Evolutionary conservation across 768 basidiomycete species (phyloP), one percentile per base, ranked within the genome.

Genomic region (Coprinopsis cinerea): DNA sequence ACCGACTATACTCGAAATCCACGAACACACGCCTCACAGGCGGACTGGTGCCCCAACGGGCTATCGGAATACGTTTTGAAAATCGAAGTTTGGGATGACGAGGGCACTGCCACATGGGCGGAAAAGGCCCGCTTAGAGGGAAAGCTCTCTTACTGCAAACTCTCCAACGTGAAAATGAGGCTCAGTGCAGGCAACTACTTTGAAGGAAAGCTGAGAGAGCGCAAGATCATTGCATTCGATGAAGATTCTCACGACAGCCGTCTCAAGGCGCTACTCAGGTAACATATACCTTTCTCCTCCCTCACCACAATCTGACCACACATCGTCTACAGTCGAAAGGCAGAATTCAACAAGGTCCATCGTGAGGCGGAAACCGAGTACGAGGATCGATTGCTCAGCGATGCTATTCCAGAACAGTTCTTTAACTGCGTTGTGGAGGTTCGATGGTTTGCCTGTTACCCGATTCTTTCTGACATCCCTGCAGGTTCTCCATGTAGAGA

Each of bases 381-480:
- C 39, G 67, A 62, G 17, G 15, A 44, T 40, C 36, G 25, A 26
- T 63, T 76, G n/a, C 63, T 86, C 53, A 62, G 72, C 56, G 73
- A 81, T 45, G 75, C 68, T 4, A 58, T 61, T 28, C 70, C 67
- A 28, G 66, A 67, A 1, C 58, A 55, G 24, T 74, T 77, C 52
- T 74, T 83, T 52, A 73, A 74, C 42, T 83, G 81, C 54, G 68
- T 75, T 11, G 79, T 81, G 30, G 78, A 84, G 74, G 83, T 83
- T 28, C 14, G 24, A 15, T 22, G 9, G 49, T 28, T 44, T 47
- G 44, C 24, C 20, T 53, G n/a, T 1, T 25, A n/a, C 45, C 28
- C 43, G 18, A 36, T 26, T 39, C 43, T 45, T 14, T 14, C 39
- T 39, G 13, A 49, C 37, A 17, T 24, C 25, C 22, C 46, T 13